Base-by-base conservation (phyloP, 1,139 yeast species). In the Geotrichum klebahnii region DNA sequence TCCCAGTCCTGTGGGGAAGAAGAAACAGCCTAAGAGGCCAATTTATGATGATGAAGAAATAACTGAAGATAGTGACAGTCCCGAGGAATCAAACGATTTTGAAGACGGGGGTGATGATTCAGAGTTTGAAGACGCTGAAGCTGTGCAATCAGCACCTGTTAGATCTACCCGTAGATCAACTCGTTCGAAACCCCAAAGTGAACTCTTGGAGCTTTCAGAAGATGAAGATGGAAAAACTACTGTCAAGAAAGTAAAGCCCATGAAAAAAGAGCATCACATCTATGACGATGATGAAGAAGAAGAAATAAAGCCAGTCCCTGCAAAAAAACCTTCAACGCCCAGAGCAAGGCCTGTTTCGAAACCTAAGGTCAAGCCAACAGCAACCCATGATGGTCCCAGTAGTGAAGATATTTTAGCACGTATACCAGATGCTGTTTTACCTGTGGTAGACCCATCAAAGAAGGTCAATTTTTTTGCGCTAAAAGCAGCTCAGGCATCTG, bases 401-500 rank as follows among this genome's bases (percentile, higher is more conserved):
- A 87, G 84, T 0, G 76, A 72, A 26, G 81, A 79, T 1, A 68
- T 85, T 1, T 69, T 86, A 34, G 72, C 77, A 4, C 65, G 69
- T 3, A 82, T 86, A 47, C 84, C 88, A 0, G 88, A 84, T 62
- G 90, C 89, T 0, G 79, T 73, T 22, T 69, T 84, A 37, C 86
- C 88, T 2, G 81, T 78, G 22, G 69, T 70, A 3, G 77, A 74
- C 41, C 73, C 77, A 14, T 67, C 75, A 10, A 76, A 74, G 53
- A 79, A 79, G 51, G 71, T 80, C 67, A 80, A 78, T 57, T 83
- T 75, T 63, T 75, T 74, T 55, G 78, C 75, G 45, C 64, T 73
- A 57, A 47, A 48, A 34, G 53, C 52, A 19, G 43, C 55, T 16
- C 40, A 53, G 14, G 55, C 52, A 6, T 31, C 66, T 64, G 33